Base-by-base conservation (phyloP, 2,329 filamentous ascomycete species). In the Arachnopeziza araneosa region DNA sequence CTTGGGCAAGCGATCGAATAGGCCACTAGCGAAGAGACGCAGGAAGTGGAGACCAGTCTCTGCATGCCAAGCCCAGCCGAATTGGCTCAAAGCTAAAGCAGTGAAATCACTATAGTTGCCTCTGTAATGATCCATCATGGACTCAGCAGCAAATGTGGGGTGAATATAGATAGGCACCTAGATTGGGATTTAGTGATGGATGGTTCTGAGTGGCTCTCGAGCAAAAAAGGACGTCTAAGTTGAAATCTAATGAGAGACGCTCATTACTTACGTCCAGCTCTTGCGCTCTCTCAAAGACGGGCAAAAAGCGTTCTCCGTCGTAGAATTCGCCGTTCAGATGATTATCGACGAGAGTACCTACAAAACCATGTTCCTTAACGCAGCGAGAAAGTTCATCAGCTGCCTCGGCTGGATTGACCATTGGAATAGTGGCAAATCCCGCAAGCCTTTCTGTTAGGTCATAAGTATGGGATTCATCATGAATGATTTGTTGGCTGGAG, bases 1-100 rank as follows among this genome's bases (percentile, higher is more conserved):
- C 22, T 68, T 71, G 0, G 82, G 82, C 51, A 78, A 80, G 3
- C 75, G 71, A 67, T 85, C 83, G 62, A 86, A 86, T 1, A 84
- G 65, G 1, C 82, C 81, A 0, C 75, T 72, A 1, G 79, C 77
- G 64, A 77, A 85, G 1, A 86, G 74, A 14, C 75, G 72, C 19
- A 83, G 64, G 8, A 82, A 64, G 55, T 80, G 78, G 32, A 83
- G 66, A 0, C 75, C 81, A 0, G 78, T 79, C 10, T 81, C 76
- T 7, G 71, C 70, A 65, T 84, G 82, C 77, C 80, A 83, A 7
- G 79, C 79, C 71, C 76, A 80, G 0, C 75, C 78, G 50, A 71
- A 75, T 17, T 74, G 72, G 9, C 74, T 74, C 55, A 83, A 70
- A 10, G 71, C 68, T 17, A 59, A 24, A 1, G 69, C 72, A 0